Conservation (phyloP, 2,329 filamentous ascomycete genomes). For the Diplodia sapinea region DNA sequence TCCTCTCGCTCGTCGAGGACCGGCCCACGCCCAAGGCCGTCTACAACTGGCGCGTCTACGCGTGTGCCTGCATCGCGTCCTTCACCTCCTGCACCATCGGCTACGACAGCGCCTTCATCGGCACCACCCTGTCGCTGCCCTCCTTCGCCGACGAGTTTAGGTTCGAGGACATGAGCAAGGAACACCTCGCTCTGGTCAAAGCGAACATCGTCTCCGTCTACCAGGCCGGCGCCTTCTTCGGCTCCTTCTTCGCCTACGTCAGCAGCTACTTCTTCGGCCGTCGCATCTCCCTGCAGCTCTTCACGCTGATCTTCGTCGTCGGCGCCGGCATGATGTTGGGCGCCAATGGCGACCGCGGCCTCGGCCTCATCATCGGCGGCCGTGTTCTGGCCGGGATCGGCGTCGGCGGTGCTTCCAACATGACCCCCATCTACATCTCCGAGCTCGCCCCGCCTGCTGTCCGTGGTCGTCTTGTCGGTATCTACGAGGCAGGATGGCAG, state of each 20-base stretch:
- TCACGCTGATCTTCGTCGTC: constrained; percentile 68
- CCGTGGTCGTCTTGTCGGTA: constrained; percentile 63
- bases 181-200: constrained; percentile 64
- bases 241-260: constrained; percentile 71
- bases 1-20: constrained; percentile 46
- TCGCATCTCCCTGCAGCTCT: constrained; percentile 66
- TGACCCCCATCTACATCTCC: constrained; percentile 66
- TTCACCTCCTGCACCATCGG: constrained; percentile 65
- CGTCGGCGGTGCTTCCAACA: constrained; percentile 62
- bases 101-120: constrained; percentile 78
- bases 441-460: constrained; percentile 64
- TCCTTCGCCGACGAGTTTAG: constrained; percentile 74
- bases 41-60: constrained; percentile 66
- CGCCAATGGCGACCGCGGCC: constrained; percentile 45
- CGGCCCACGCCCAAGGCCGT: constrained; percentile 62
- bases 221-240: constrained; percentile 85
- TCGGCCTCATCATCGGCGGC: constrained; percentile 66
- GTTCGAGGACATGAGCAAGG: constrained; percentile 58
- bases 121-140: constrained; percentile 71
- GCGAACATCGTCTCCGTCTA: constrained; percentile 82
- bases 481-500: constrained; percentile 64
- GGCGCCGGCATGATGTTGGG: constrained; percentile 77
- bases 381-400: constrained; percentile 64
- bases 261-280: constrained; percentile 72
- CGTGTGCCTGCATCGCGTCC: constrained; percentile 60